Percentiles rank a stretch among this genome's conserved stretches.
Evolutionary conservation across 2,329 filamentous ascomycete genomes (phyloP).

Genomic region (Fusarium sp.): DNA sequence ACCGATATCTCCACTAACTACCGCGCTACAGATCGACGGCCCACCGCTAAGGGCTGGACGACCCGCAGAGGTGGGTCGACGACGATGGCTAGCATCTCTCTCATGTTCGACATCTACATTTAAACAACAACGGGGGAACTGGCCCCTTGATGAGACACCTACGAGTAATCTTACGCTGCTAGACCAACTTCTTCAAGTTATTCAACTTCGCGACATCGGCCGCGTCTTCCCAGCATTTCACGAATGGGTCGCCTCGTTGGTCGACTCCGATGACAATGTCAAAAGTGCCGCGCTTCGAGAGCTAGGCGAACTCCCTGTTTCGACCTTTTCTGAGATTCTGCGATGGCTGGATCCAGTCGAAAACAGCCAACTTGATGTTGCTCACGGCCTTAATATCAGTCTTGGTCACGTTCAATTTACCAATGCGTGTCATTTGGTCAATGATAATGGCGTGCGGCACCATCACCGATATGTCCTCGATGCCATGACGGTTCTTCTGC

Average conservation of each 20-base stretch:
- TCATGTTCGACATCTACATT: conserved; percentile 26
- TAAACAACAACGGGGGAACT: conserved; percentile 15
- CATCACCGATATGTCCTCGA: conserved; percentile 58
- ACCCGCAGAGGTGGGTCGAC: conserved; percentile 46
- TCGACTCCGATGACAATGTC: conserved; percentile 32
- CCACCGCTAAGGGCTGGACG: conserved; percentile 42
- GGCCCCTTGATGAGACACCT: neutral
- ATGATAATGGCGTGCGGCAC: conserved; percentile 63
- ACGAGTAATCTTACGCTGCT: conserved; percentile 31
- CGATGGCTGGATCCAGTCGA: conserved; percentile 72
- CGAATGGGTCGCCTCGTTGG: conserved; percentile 49
- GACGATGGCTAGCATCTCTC: conserved; percentile 49
- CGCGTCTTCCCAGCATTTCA: conserved; percentile 49
- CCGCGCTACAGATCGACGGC: conserved; percentile 44
- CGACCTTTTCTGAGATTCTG: conserved; percentile 75
- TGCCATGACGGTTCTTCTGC: conserved; percentile 55
- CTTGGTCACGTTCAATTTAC: conserved; percentile 59
- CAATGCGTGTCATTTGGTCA: conserved; percentile 55
- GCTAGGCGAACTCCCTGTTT: conserved; percentile 62
- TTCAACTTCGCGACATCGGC: conserved; percentile 51
- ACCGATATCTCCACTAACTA: conserved; percentile 41
- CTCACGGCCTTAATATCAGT: conserved; percentile 58
- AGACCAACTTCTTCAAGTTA: conserved; percentile 51
- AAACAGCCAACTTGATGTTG: conserved; percentile 65
- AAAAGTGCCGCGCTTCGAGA: conserved; percentile 51